A percentile compares a stretch with the other conserved stretches of the same genome.
Evolutionary conservation across 2,329 filamentous ascomycete species (phyloP).

Genomic region (Talaromyces sp.): DNA sequence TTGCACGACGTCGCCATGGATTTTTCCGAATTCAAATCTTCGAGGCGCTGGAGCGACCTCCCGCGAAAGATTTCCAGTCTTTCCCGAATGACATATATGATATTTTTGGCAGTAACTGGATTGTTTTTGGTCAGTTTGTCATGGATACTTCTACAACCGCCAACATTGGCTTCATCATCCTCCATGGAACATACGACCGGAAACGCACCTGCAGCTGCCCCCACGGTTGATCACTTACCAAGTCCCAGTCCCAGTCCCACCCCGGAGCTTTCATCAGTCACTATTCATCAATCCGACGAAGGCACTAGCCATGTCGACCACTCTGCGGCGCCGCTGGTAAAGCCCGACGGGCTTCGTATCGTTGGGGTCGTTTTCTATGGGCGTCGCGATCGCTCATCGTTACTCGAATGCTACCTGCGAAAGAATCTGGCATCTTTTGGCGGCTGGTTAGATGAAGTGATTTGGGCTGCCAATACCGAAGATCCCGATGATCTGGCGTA

Average conservation of each 20-base stretch:
- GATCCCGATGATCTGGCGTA: constrained; percentile 12
- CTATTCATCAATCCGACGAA: constrained; percentile 13
- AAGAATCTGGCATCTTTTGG: constrained; percentile 11
- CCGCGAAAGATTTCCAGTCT: constrained; percentile 3
- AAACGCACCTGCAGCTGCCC: neutral
- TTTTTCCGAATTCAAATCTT: constrained; percentile 8
- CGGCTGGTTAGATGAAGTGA: constrained; percentile 14
- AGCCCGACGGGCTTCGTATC: constrained; percentile 10
- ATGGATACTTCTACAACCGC: constrained; percentile 5
- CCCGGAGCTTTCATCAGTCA: constrained; percentile 9
- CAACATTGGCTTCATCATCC: neutral
- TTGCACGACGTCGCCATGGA: constrained; percentile 7
- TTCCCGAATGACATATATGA: constrained; percentile 12
- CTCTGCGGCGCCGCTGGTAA: constrained; percentile 11
- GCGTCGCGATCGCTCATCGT: constrained; percentile 12
- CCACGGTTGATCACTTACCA: neutral
- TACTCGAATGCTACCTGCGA: constrained; percentile 13
- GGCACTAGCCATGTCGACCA: constrained; percentile 14
- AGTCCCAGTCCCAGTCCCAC: neutral
- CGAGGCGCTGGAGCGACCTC: constrained; percentile 8
- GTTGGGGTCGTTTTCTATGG: constrained; percentile 15
- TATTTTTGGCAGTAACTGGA: constrained; percentile 8
- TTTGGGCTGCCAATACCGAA: constrained; percentile 14
- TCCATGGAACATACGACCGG: neutral
- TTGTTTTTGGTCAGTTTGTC: constrained; percentile 11